Percentiles rank a stretch among this genome's conserved stretches.
These are phyloP conservation scores for Epichloe sylvatica DNA, from an alignment of 2,329 filamentous ascomycete genomes.

Conservation along the genomic window DNA sequence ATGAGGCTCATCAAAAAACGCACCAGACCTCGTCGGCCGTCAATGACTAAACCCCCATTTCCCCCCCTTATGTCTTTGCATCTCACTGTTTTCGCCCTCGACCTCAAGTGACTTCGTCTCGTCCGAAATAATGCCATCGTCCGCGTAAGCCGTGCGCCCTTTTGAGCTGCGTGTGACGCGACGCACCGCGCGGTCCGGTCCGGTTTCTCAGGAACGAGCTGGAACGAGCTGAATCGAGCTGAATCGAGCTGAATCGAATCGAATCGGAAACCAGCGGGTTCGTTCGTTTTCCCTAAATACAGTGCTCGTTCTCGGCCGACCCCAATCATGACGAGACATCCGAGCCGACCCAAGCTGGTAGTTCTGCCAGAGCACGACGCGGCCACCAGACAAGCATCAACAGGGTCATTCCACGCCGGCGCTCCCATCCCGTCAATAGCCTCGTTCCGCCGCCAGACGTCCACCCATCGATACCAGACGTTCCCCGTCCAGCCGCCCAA, in stretches of 20 bases:
- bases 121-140: background rate
- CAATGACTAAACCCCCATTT: background rate
- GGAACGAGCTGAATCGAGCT: no score
- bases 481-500: slow-evolving; percentile 64
- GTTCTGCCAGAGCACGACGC: background rate
- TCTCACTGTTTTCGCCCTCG: background rate
- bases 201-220: background rate
- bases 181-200: background rate
- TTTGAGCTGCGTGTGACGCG: background rate
- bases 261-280: no score
- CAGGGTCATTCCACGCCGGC: slow-evolving; percentile 39
- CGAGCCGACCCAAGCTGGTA: slow-evolving; percentile 3
- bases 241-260: no score
- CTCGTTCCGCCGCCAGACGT: slow-evolving; percentile 23
- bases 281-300: no score
- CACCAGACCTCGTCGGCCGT: background rate
- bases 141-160: background rate
- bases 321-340: slow-evolving; percentile 6
- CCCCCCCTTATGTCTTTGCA: background rate
- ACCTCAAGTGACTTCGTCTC: background rate
- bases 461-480: slow-evolving; percentile 58
- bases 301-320: background rate
- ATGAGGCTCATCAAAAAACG: background rate
- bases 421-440: slow-evolving; percentile 30
- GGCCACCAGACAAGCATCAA: slow-evolving; percentile 17